Percentiles rank a stretch among this genome's conserved stretches.
These are phyloP conservation scores for Lentinula edodes DNA, from an alignment of 768 basidiomycete genomes.

Conservation along the genomic window DNA sequence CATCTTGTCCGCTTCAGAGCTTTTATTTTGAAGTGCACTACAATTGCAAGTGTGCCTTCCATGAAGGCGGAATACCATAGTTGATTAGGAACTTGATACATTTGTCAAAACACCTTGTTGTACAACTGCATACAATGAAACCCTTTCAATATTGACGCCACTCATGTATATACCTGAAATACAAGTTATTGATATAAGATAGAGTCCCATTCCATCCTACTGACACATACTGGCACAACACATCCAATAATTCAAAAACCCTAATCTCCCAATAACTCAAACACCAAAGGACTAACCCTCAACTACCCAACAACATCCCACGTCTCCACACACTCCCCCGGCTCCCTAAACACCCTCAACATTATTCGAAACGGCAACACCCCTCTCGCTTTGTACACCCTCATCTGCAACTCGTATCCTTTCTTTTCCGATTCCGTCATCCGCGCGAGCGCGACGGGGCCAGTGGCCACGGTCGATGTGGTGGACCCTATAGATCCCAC, in stretches of 20 bases:
- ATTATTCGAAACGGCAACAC: conserved; percentile 51
- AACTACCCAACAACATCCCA: background rate
- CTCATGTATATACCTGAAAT: background rate
- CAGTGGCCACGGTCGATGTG: background rate
- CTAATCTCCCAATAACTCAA: no score
- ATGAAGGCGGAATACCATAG: no score
- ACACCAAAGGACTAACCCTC: background rate
- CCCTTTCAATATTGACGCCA: no score
- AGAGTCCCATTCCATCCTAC: background rate
- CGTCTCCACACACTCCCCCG: conserved; percentile 66
- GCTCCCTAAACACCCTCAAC: conserved; percentile 63
- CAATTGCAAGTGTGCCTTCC: no score
- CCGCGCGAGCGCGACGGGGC: background rate
- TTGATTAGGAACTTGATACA: no score
- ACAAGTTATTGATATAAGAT: background rate
- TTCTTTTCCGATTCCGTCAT: conserved; percentile 48
- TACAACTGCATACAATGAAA: no score
- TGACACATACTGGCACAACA: background rate
- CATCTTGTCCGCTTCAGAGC: no score
- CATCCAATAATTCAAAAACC: background rate
- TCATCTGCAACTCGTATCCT: conserved; percentile 52
- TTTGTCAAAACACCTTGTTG: no score
- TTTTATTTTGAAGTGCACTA: no score
- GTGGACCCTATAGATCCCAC: background rate
- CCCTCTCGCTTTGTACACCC: conserved; percentile 58